These are phyloP conservation scores for Rhizopogon rudus DNA, from an alignment of 768 basidiomycete genomes.

Conservation along the genomic window DNA sequence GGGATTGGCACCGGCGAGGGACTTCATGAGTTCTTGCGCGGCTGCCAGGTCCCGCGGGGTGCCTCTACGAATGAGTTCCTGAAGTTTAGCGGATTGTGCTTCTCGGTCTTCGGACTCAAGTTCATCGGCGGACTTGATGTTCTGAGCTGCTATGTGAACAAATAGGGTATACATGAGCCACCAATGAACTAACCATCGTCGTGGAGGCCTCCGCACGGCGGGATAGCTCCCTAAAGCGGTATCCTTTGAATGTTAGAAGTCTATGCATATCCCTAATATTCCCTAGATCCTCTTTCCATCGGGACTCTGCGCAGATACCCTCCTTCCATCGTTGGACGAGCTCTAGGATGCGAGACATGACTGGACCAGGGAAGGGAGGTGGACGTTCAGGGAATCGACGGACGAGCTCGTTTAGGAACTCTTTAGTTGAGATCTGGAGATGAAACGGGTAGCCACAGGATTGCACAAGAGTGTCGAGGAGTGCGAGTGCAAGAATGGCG, in stretches of 20 bases:
- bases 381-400: conserved; percentile 97
- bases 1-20: conserved; percentile 90
- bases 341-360: conserved; percentile 93
- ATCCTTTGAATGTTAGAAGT: conserved; percentile 89
- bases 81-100: conserved; percentile 96
- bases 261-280: conserved; percentile 99
- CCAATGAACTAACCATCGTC: conserved; percentile 15
- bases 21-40: conserved; percentile 97
- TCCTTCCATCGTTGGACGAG: conserved; percentile 95
- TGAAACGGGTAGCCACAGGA: conserved; percentile 97
- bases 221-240: conserved; percentile 59
- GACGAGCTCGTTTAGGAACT: conserved; percentile 97
- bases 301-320: conserved; percentile 79
- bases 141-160: conserved; percentile 37
- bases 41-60: conserved; percentile 93
- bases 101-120: conserved; percentile 93
- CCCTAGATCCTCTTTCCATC: conserved; percentile 94
- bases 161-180: conserved; percentile 18
- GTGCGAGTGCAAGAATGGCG: conserved; percentile 76
- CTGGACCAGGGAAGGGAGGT: conserved; percentile 88
- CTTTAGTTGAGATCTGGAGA: conserved; percentile 94
- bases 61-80: conserved; percentile 93
- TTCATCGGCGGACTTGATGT: conserved; percentile 92
- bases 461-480: conserved; percentile 90
- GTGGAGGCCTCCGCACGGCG: conserved; percentile 14